A percentile compares a stretch with the other conserved stretches of the same genome.
Evolutionary conservation across 208 protist genomes (phyloP).

Genomic region (Dictyostelium gargantuum): DNA sequence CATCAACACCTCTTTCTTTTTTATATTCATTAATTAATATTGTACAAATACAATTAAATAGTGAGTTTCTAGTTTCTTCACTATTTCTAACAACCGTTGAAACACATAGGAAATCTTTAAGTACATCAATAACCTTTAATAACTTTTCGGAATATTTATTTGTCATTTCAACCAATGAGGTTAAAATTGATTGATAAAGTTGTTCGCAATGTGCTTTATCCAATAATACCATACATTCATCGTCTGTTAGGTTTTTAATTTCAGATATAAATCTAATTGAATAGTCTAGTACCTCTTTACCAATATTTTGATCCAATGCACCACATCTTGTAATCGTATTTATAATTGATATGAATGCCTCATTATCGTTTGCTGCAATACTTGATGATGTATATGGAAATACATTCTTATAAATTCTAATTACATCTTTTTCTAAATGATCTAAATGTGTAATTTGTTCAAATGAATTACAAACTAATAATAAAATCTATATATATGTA

Average conservation of each 20-base stretch:
- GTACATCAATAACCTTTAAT: not conserved
- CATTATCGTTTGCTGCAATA: conserved; percentile 11
- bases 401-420: conserved; percentile 23
- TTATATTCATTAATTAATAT: conserved; percentile 47
- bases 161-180: not conserved
- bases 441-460: conserved; percentile 45
- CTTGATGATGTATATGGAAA: conserved; percentile 1
- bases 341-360: conserved; percentile 36
- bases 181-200: conserved; percentile 7
- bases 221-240: not conserved
- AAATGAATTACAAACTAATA: conserved; percentile 29
- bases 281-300: conserved; percentile 21
- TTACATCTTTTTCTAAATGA: conserved; percentile 3
- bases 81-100: not conserved
- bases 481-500: not conserved
- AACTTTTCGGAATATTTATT: conserved; percentile 33
- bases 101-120: conserved; percentile 1
- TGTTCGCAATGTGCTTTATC: not conserved
- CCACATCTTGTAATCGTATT: conserved; percentile 44
- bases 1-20: conserved; percentile 12
- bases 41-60: not conserved
- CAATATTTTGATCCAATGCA: conserved; percentile 29
- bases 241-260: not conserved
- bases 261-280: conserved; percentile 21
- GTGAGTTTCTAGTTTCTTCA: not conserved